A percentile compares a stretch with the other conserved stretches of the same genome.
Conservation (phyloP, 768 basidiomycete species). For the Naganishia vishniacii region DNA sequence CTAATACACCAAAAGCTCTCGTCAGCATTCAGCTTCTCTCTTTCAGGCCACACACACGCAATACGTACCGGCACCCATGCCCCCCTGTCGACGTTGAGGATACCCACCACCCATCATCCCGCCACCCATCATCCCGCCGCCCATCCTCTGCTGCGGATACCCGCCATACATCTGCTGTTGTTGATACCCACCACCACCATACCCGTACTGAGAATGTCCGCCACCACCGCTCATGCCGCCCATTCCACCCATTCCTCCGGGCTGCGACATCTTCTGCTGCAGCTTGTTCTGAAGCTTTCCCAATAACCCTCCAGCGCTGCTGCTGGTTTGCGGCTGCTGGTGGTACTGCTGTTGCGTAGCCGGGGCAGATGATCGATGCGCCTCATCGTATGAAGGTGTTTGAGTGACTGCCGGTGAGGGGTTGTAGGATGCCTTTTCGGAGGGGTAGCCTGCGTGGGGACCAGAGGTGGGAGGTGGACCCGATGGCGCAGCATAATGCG, state of each 20-base stretch:
- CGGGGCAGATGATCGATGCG: neutral
- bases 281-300: conserved; percentile 16
- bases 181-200: conserved; percentile 3
- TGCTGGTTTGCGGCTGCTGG: neutral
- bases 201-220: conserved; percentile 13
- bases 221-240: conserved; percentile 17
- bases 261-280: neutral
- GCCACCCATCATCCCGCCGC: too few relatives aligned
- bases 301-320: conserved; percentile 18
- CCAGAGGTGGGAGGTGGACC: conserved; percentile 19
- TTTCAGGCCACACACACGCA: too few relatives aligned
- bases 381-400: neutral
- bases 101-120: neutral
- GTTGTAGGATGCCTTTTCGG: conserved; percentile 22
- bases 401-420: neutral
- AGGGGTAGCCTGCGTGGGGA: conserved; percentile 13
- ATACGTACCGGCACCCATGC: conserved; percentile 19
- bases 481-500: conserved; percentile 18
- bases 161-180: neutral
- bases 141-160: conserved; percentile 1
- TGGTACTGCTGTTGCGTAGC: neutral
- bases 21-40: too few relatives aligned
- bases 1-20: neutral
- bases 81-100: conserved; percentile 7
- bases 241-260: conserved; percentile 15